phyloP scores from a whole-genome alignment of 768 basidiomycete species.

The Tulasnella sp. region DNA sequence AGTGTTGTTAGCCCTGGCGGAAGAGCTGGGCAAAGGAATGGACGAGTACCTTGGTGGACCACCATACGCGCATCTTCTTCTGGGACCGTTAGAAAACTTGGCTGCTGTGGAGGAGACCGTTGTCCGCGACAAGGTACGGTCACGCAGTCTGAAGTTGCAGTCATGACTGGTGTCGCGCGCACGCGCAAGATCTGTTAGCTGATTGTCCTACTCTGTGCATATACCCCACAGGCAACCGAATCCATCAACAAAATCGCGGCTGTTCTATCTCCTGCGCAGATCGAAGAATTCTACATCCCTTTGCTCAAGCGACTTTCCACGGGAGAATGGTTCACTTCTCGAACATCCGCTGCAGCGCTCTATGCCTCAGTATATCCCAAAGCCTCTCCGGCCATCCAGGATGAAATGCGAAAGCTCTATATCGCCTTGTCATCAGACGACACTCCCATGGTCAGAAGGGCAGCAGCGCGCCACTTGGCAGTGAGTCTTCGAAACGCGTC shows the following conservation, averaged over 20 bases:
- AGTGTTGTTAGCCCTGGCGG: conserved; percentile 88
- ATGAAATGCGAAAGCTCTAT: conserved; percentile 83
- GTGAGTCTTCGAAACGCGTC: conserved; percentile 45
- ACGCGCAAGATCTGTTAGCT: background rate
- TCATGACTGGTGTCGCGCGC: background rate
- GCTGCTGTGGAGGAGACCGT: conserved; percentile 97
- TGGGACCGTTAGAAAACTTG: conserved; percentile 90
- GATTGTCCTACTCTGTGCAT: conserved; percentile 7
- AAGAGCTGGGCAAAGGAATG: conserved; percentile 86
- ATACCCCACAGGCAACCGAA: conserved; percentile 70
- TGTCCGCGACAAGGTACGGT: conserved; percentile 86
- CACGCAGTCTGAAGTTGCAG: background rate
- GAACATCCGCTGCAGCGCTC: conserved; percentile 90
- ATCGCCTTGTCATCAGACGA: conserved; percentile 80
- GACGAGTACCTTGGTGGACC: conserved; percentile 92
- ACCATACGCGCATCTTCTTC: conserved; percentile 74
- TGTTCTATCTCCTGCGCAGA: conserved; percentile 65
- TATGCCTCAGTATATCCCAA: conserved; percentile 85
- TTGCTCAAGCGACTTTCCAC: conserved; percentile 78
- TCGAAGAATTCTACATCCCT: conserved; percentile 88
- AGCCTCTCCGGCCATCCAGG: conserved; percentile 63
- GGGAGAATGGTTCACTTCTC: conserved; percentile 98
- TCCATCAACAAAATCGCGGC: conserved; percentile 85
- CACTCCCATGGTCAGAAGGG: conserved; percentile 96
- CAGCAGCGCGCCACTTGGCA: conserved; percentile 92